Base-by-base conservation (phyloP, 148 eudicot species). In the Rhododendron mucronatum region DNA sequence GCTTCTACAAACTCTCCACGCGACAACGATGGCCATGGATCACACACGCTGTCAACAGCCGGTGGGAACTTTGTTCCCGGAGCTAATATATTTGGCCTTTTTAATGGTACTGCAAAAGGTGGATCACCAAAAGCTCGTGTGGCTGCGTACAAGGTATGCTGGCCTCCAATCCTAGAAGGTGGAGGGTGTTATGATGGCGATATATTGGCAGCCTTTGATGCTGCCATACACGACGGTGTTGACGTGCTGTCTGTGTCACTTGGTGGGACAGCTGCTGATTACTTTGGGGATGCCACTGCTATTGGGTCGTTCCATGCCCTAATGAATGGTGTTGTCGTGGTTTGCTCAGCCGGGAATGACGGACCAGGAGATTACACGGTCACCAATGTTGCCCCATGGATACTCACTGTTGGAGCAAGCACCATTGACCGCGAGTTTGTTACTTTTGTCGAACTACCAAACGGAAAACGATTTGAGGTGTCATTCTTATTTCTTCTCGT, bases 121-220 rank as follows among this genome's bases (percentile, higher is more conserved):
- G 97, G 98, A 4, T 92, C 98, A 1, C 98, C 97, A 1, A 84
- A 77, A 61, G 96, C 98, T 30, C 88, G 97, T 15, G 95, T 93
- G 21, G 97, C 94, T 7, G 88, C 97, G 1, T 95, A 93, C 92
- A 95, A 91, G 88, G 94, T 95, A 0, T 95, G 98, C 83, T 92
- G 90, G 90, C 86, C 93, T 0, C 65, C 87, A 1, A 9, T 83
- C 28, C 26, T 4, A 82, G 5, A 89, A 1, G 65, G 47, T 9
- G 80, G 83, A 5, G 88, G 33, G 53, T 95, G 98, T 82, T 87
- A 20, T 21, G 91, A 90, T 41, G 84, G 92, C 33, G 98, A 94
- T 67, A 87, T 93, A n/a, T 3, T 95, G 67, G 84, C 88, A 2
- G 98, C 89, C 23, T 89, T 93, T 53, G 98, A 95, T 35, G 63